These are phyloP conservation scores for Paramyrothecium roridum DNA, from an alignment of 2,329 filamentous ascomycete genomes.

Conservation along the genomic window DNA sequence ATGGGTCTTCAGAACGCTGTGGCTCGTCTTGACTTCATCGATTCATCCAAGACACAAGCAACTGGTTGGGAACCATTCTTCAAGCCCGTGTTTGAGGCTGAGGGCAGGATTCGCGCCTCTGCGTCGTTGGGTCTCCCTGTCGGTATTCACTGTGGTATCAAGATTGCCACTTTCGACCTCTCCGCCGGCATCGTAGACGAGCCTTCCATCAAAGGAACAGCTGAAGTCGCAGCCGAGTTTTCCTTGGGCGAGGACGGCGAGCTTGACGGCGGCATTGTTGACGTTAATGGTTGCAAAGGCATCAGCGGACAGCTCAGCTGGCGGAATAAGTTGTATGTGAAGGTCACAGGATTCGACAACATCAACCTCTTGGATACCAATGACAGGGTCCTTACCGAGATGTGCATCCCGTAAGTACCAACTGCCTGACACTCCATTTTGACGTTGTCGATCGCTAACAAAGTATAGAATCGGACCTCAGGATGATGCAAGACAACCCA, in stretches of 20 bases:
- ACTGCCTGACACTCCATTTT: not conserved
- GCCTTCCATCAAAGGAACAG: conserved; percentile 20
- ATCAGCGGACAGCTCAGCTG: conserved; percentile 21
- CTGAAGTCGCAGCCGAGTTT: conserved; percentile 12
- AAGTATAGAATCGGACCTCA: not conserved
- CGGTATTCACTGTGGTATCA: conserved; percentile 17
- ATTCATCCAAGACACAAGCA: conserved; percentile 11
- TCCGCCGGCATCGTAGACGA: conserved; percentile 19
- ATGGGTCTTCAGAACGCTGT: conserved; percentile 21
- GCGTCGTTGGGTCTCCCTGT: conserved; percentile 24
- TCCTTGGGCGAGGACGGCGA: conserved; percentile 3
- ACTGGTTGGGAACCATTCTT: conserved; percentile 22
- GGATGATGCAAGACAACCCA: not conserved
- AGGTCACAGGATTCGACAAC: conserved; percentile 9
- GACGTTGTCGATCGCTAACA: not conserved
- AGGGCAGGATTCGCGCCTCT: conserved; percentile 18
- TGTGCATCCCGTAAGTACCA: conserved; percentile 18
- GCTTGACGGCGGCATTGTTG: conserved; percentile 13
- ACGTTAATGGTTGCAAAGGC: conserved; percentile 18
- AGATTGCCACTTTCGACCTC: conserved; percentile 15
- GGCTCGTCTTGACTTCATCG: conserved; percentile 17
- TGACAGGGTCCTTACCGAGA: conserved; percentile 11
- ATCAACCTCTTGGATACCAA: conserved; percentile 16
- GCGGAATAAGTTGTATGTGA: conserved; percentile 20
- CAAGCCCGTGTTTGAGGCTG: conserved; percentile 22